Evolutionary conservation across 306 rosid genomes (phyloP).

Genomic region (Purshia tridentata): DNA sequence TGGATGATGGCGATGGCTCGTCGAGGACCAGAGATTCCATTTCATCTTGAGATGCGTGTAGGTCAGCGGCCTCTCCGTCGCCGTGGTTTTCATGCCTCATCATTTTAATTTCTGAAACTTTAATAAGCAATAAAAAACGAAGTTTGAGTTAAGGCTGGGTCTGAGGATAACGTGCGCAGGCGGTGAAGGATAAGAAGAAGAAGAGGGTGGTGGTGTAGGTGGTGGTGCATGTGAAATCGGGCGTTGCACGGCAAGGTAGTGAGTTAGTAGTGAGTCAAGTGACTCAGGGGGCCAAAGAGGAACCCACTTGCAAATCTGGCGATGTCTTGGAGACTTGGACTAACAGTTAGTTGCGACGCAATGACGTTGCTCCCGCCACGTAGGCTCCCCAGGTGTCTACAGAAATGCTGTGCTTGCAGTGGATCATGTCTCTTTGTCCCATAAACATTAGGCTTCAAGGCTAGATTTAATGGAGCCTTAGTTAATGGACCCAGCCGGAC

Average conservation of each 20-base stretch:
- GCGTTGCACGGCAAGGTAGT: constrained; percentile 15
- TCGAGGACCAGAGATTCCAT: constrained; percentile 47
- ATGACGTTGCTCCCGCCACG: constrained; percentile 17
- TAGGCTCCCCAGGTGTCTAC: constrained; percentile 1
- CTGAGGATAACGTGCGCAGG: not conserved
- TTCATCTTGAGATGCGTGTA: constrained; percentile 32
- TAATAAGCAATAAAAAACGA: not conserved
- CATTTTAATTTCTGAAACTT: constrained; percentile 15
- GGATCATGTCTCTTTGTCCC: too few relatives aligned
- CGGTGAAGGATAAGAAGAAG: not conserved
- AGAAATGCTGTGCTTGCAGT: not conserved
- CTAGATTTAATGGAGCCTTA: too few relatives aligned
- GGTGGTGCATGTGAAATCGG: not conserved
- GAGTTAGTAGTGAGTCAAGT: not conserved
- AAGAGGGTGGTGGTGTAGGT: not conserved
- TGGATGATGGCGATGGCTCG: constrained; percentile 27
- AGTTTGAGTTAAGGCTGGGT: not conserved
- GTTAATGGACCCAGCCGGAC: too few relatives aligned
- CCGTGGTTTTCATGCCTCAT: constrained; percentile 31
- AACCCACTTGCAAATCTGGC: constrained; percentile 4
- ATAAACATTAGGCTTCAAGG: too few relatives aligned
- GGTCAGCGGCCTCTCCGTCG: constrained; percentile 19
- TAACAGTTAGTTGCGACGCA: not conserved
- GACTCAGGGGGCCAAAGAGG: constrained; percentile 13
- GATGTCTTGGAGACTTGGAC: constrained; percentile 2